phyloP scores from a whole-genome alignment of 352 stramenopile species.

The Pythium utonaiense region DNA sequence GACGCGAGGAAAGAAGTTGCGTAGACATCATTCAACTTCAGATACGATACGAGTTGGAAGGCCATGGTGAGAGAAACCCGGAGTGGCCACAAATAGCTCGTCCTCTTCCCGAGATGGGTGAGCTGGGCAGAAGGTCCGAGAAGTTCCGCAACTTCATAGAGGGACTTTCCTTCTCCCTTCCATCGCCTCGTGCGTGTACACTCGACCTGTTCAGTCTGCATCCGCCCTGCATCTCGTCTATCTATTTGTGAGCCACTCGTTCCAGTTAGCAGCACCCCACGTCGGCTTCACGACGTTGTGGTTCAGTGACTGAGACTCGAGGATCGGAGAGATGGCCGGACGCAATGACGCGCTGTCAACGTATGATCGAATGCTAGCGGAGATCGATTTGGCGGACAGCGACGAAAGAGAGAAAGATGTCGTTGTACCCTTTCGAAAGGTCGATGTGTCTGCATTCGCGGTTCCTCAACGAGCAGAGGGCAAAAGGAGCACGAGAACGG shows the following conservation, averaged over 20 bases:
- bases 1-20: background rate
- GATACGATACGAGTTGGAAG: too few species aligned
- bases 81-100: too few species aligned
- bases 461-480: background rate
- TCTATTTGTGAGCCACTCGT: background rate
- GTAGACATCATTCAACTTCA: background rate
- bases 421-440: background rate
- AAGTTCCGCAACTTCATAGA: too few species aligned
- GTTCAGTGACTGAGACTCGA: background rate
- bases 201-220: too few species aligned
- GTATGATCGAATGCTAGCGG: slow-evolving; percentile 25
- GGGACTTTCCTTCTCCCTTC: too few species aligned
- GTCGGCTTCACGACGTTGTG: background rate
- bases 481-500: background rate
- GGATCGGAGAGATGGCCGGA: slow-evolving; percentile 12
- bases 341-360: slow-evolving; percentile 5
- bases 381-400: slow-evolving; percentile 16
- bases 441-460: background rate
- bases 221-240: too few species aligned
- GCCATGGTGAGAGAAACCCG: too few species aligned
- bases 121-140: too few species aligned
- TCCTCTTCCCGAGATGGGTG: too few species aligned
- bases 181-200: too few species aligned
- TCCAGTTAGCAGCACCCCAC: background rate
- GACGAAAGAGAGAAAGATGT: background rate